Evolutionary conservation across 768 basidiomycete genomes (phyloP), one percentile per base, ranked within the genome.

Genomic region (Russula vinacea): DNA sequence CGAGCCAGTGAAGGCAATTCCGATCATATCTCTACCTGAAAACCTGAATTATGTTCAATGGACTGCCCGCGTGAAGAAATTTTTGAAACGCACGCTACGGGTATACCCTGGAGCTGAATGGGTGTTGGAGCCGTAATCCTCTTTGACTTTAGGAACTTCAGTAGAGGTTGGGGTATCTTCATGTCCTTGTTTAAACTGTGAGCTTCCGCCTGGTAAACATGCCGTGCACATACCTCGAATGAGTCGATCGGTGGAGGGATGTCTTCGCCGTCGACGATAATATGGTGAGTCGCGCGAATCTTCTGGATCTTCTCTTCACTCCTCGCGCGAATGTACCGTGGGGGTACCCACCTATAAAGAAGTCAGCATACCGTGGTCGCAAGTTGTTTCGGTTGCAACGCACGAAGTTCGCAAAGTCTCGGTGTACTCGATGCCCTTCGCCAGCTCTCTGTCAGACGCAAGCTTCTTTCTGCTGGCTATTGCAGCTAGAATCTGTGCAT

Each of bases 1-100:
- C 0, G 96, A 98, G 44, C 97, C 97, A 29, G 97, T 99, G 77
- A 98, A 98, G 4, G 97, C 97, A 68, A 99, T 98, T 22, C 97
- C 97, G 67, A 98, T 99, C 78, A 98, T 89, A 74, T 99, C 97
- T 66, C 97, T 86, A 44, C 97, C 97, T 56, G 94, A 79, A 74
- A 98, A 98, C 39, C 94, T 94, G 72, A 33, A 44, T 39, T 64
- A 62, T 64, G 71, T 65, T 64, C 45, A 52, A 57, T 37, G 37
- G 14, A 26, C 44, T 24, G 54, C 29, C n/a, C 44, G 19, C 22
- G 52, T 61, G 24, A 56, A 40, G 53, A 58, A 45, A 8, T 39
- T 29, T 44, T 10, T 68, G 40, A 71, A 19, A 71, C 91, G 70
- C 77, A 94, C 91, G 94, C 97, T 57, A 91, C 90, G 2, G 97